Evolutionary conservation across 208 protist species (phyloP).

Genomic region (Blastocrithidia nonstop): DNA sequence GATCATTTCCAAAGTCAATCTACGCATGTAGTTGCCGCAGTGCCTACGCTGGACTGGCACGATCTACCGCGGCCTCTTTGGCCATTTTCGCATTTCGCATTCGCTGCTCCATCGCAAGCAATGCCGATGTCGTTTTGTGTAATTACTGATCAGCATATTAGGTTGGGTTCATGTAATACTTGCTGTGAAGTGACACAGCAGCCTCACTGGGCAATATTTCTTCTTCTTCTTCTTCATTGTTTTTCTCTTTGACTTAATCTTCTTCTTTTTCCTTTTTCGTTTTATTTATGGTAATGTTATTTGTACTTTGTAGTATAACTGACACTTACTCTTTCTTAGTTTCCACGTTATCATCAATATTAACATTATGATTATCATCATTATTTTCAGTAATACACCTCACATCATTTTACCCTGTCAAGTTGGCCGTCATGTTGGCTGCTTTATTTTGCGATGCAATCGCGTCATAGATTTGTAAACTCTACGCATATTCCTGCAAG

Average conservation of each 20-base stretch:
- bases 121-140: slow-evolving; percentile 33
- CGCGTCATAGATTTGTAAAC: slow-evolving; percentile 25
- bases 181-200: slow-evolving; percentile 55
- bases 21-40: slow-evolving; percentile 48
- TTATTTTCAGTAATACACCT: too few relatives aligned
- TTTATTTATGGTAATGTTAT: not conserved
- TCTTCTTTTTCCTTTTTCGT: not conserved
- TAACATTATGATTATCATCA: too few relatives aligned
- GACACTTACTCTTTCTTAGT: too few relatives aligned
- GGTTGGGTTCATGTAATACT: slow-evolving; percentile 46
- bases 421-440: too few relatives aligned
- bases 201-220: slow-evolving; percentile 24
- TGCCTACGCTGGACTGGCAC: slow-evolving; percentile 25
- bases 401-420: slow-evolving; percentile 4
- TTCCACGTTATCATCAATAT: too few relatives aligned
- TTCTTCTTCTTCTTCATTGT: slow-evolving; percentile 4
- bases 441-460: too few relatives aligned
- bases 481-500: slow-evolving; percentile 27
- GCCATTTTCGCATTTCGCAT: slow-evolving; percentile 24
- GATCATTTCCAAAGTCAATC: slow-evolving; percentile 71
- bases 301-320: slow-evolving; percentile 1
- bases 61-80: slow-evolving; percentile 55
- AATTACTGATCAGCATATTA: slow-evolving; percentile 48
- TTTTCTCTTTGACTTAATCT: not conserved
- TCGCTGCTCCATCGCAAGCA: slow-evolving; percentile 38